Conservation (phyloP, 2,329 filamentous ascomycete species). For the Arthroderma uncinatum region DNA sequence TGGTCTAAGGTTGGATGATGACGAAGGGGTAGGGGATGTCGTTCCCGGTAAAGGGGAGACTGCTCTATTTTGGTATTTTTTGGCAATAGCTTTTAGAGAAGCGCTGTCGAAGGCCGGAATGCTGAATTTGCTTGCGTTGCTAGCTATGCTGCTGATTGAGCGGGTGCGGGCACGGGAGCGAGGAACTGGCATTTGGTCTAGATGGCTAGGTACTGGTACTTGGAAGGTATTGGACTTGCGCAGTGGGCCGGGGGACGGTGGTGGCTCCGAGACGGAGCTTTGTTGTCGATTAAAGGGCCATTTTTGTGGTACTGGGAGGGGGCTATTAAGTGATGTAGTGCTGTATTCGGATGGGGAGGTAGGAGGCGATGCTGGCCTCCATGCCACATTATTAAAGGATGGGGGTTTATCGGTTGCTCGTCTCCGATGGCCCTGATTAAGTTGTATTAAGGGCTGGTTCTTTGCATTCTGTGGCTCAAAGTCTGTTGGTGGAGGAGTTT, state of each 20-base stretch:
- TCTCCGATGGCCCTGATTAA: neutral
- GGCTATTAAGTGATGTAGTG: neutral
- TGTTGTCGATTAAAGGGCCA: neutral
- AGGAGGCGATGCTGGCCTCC: neutral
- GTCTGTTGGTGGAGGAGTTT: neutral
- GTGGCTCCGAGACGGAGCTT: neutral
- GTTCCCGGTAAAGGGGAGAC: neutral
- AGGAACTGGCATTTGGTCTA: neutral
- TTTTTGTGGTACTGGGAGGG: neutral
- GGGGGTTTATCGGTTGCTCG: neutral
- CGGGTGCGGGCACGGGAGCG: constrained; percentile 8
- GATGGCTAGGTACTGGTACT: neutral
- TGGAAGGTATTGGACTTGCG: neutral
- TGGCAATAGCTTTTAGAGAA: constrained; percentile 9
- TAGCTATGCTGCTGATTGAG: constrained; percentile 15
- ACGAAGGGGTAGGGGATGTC: constrained; percentile 3
- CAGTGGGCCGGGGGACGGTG: neutral
- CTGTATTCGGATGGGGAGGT: neutral
- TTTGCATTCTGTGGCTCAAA: neutral
- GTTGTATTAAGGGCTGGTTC: neutral
- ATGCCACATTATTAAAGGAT: neutral
- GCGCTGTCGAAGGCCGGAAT: constrained; percentile 10
- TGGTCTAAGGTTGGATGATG: constrained; percentile 1
- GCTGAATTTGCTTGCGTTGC: constrained; percentile 14
- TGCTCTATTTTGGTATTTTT: constrained; percentile 9